phyloP scores from a whole-genome alignment of 768 basidiomycete species.

The Mycena filopes region DNA sequence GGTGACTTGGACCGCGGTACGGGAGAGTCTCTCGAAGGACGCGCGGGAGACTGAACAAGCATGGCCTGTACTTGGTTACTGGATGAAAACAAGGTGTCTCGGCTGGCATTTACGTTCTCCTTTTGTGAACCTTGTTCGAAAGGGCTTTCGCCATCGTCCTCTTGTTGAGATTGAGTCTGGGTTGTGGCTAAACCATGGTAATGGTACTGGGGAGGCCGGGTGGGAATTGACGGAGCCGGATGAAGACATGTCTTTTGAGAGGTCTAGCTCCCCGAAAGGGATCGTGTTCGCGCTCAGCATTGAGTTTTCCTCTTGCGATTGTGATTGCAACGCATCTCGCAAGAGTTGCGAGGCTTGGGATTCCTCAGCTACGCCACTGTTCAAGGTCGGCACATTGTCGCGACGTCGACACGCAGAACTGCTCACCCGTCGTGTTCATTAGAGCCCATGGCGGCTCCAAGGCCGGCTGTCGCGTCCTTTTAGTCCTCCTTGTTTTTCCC shows the following conservation, averaged over 20 bases:
- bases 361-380: conserved; percentile 54
- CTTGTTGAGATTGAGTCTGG: conserved; percentile 61
- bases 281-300: conserved; percentile 22
- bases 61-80: conserved; percentile 36
- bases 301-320: conserved; percentile 28
- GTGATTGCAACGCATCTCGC: conserved; percentile 53
- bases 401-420: conserved; percentile 1
- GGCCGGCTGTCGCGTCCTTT: conserved; percentile 10
- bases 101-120: conserved; percentile 51
- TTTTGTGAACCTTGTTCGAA: conserved; percentile 60
- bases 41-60: conserved; percentile 40
- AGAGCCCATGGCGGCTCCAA: conserved; percentile 19
- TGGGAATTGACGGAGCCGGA: conserved; percentile 49
- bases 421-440: conserved; percentile 23
- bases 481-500: neutral
- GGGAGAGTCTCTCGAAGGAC: conserved; percentile 39
- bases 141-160: conserved; percentile 47
- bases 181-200: conserved; percentile 67
- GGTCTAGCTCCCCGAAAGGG: conserved; percentile 34
- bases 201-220: conserved; percentile 61
- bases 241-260: conserved; percentile 49
- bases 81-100: conserved; percentile 17
- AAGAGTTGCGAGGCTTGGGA: conserved; percentile 70
- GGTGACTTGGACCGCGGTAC: conserved; percentile 39
- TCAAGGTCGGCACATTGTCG: conserved; percentile 21